These are phyloP conservation scores for Aspergillus sp. DNA, from an alignment of 2,329 filamentous ascomycete species.

Conservation along the genomic window DNA sequence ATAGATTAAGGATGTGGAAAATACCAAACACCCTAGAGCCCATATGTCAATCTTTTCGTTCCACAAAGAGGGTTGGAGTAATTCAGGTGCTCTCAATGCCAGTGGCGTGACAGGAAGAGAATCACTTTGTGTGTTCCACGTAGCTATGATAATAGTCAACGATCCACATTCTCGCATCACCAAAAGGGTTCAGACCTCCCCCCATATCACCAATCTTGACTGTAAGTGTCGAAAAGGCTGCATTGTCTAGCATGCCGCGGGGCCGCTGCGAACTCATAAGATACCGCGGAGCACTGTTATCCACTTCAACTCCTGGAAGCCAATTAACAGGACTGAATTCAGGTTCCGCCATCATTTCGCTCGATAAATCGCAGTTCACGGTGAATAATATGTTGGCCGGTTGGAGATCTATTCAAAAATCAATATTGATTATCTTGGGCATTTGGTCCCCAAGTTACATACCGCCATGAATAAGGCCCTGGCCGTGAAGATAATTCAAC, in stretches of 20 bases:
- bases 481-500: background rate
- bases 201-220: slow-evolving; percentile 7
- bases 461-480: slow-evolving; percentile 4
- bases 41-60: slow-evolving; percentile 13
- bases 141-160: slow-evolving; percentile 2
- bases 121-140: slow-evolving; percentile 1
- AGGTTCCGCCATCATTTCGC: background rate
- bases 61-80: slow-evolving; percentile 9
- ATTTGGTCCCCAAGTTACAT: slow-evolving; percentile 1
- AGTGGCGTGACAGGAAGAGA: slow-evolving; percentile 9
- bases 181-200: slow-evolving; percentile 2
- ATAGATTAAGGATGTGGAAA: background rate
- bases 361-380: slow-evolving; percentile 1
- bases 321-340: slow-evolving; percentile 3
- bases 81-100: slow-evolving; percentile 13
- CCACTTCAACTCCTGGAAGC: slow-evolving; percentile 4
- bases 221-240: slow-evolving; percentile 1
- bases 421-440: background rate
- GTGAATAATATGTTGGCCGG: slow-evolving; percentile 9
- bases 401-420: slow-evolving; percentile 4
- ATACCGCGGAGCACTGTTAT: slow-evolving; percentile 7
- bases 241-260: slow-evolving; percentile 3
- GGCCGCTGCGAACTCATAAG: slow-evolving; percentile 3
- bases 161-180: background rate
- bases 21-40: slow-evolving; percentile 17